Percentiles rank a stretch among this genome's conserved stretches.
Conservation (phyloP, 177 flowering plant genomes). For the Vitis hybrid region DNA sequence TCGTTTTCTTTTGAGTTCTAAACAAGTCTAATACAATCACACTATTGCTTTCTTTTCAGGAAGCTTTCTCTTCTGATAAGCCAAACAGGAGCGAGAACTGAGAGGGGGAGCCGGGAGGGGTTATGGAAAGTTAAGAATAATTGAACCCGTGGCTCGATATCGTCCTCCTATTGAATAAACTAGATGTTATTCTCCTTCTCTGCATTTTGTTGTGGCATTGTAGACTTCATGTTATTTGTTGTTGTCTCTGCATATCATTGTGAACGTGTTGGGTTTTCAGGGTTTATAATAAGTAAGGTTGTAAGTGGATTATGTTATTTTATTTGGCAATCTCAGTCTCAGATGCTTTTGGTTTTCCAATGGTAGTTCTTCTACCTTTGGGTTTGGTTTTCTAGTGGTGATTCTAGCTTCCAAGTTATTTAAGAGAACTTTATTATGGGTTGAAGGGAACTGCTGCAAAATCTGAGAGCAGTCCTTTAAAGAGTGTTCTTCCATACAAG, state of each 20-base stretch:
- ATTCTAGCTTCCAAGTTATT: not conserved
- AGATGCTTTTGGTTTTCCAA: too few relatives aligned
- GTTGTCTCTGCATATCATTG: too few relatives aligned
- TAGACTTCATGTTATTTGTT: too few relatives aligned
- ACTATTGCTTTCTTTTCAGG: constrained; percentile 26
- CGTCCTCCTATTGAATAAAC: not conserved
- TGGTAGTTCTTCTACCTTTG: too few relatives aligned
- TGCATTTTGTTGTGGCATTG: too few relatives aligned
- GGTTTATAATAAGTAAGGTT: too few relatives aligned
- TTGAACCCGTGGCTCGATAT: not conserved
- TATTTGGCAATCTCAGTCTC: too few relatives aligned
- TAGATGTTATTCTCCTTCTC: not conserved
- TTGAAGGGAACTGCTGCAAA: not conserved
- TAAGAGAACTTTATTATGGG: not conserved
- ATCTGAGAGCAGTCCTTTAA: not conserved
- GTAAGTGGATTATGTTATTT: too few relatives aligned
- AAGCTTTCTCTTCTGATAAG: constrained; percentile 40
- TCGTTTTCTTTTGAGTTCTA: not conserved
- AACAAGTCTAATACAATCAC: not conserved
- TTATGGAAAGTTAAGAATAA: not conserved
- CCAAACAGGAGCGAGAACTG: constrained; percentile 61
- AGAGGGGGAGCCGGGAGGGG: constrained; percentile 6
- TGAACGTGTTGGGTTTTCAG: too few relatives aligned
- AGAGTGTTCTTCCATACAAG: too few relatives aligned
- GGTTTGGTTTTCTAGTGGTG: not conserved